These are phyloP conservation scores for Boletales sp. DNA, from an alignment of 768 basidiomycete genomes.

Conservation along the genomic window DNA sequence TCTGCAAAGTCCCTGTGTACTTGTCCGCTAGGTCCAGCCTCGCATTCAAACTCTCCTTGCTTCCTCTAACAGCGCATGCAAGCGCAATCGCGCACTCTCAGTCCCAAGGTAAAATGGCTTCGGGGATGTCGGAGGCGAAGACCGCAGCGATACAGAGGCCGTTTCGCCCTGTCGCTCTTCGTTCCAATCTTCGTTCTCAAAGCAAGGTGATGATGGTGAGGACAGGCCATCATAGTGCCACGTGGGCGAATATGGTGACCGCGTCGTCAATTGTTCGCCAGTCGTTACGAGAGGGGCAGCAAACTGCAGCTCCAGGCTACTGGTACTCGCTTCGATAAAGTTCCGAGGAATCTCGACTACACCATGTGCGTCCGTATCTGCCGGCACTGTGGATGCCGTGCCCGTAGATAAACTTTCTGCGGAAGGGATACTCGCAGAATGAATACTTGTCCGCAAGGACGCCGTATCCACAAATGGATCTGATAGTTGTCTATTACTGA, in stretches of 20 bases:
- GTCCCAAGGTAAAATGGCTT: slow-evolving; percentile 6
- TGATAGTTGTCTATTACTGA: slow-evolving; percentile 5
- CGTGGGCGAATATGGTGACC: slow-evolving; percentile 3
- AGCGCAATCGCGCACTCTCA: slow-evolving; percentile 7
- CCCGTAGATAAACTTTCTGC: slow-evolving; percentile 9
- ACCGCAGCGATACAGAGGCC: not conserved
- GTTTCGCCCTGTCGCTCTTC: not conserved
- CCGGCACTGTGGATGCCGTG: not conserved
- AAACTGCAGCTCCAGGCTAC: slow-evolving; percentile 21
- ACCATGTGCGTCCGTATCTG: not conserved
- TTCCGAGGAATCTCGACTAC: not conserved
- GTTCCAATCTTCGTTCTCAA: not conserved
- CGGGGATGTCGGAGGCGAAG: not conserved
- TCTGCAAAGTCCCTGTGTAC: too few relatives aligned
- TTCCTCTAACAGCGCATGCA: slow-evolving; percentile 16
- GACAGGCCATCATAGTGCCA: slow-evolving; percentile 16
- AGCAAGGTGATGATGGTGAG: not conserved
- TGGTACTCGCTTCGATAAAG: slow-evolving; percentile 6
- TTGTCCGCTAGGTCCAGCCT: too few relatives aligned
- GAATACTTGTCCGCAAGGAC: slow-evolving; percentile 10
- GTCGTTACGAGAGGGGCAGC: slow-evolving; percentile 3
- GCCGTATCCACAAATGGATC: slow-evolving; percentile 14
- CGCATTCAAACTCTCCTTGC: slow-evolving; percentile 4
- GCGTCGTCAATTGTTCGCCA: not conserved
- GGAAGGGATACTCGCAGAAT: slow-evolving; percentile 1